Conservation (phyloP, 257 asterid genomes). For the Anisodus acutangulus region DNA sequence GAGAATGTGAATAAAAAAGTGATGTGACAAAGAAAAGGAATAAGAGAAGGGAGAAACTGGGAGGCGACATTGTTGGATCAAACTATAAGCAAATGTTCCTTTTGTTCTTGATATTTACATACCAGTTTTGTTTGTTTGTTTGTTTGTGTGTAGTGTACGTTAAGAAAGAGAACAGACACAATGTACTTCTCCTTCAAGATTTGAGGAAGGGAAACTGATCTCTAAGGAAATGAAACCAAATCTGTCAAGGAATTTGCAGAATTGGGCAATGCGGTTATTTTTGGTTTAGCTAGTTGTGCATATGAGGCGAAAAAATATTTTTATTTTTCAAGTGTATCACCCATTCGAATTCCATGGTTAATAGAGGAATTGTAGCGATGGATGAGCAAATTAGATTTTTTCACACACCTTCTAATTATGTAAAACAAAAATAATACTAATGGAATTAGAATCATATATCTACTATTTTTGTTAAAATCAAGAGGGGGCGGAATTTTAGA, state of each 20-base stretch:
- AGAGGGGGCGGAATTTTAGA: no score
- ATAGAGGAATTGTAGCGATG: not conserved
- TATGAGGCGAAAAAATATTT: constrained; percentile 12
- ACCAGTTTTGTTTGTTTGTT: not conserved
- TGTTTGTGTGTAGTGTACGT: not conserved
- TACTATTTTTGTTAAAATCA: no score
- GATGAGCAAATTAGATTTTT: not conserved
- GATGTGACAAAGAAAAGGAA: constrained; percentile 43
- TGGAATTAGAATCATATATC: not conserved
- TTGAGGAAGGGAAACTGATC: not conserved
- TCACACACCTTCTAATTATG: not conserved
- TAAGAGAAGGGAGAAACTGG: constrained; percentile 36
- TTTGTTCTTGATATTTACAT: constrained; percentile 12
- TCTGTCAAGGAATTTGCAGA: not conserved
- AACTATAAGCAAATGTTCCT: not conserved
- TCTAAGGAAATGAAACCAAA: not conserved
- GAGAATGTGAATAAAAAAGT: constrained; percentile 41
- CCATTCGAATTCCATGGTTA: not conserved
- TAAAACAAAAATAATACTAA: no score
- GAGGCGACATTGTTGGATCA: constrained; percentile 13
- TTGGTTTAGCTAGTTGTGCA: not conserved
- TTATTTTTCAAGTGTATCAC: not conserved
- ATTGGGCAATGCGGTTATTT: not conserved
- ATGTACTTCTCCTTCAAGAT: constrained; percentile 21
- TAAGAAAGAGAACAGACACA: not conserved